A percentile compares a stretch with the other conserved stretches of the same genome.
These are phyloP conservation scores for Breynia disticha DNA, from an alignment of 441 rosid genomes.

Conservation along the genomic window DNA sequence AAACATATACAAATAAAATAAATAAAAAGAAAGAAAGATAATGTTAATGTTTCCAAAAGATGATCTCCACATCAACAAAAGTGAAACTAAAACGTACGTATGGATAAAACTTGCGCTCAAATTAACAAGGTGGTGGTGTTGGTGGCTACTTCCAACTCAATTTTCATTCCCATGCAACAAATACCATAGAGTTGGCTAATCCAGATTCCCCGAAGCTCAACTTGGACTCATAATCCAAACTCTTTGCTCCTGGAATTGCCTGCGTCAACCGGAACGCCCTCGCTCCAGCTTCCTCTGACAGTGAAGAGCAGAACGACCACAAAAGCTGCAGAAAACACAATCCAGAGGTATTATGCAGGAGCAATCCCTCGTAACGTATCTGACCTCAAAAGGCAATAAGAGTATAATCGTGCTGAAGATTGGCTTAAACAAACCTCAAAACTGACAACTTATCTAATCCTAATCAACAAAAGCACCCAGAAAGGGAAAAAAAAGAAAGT, in stretches of 20 bases:
- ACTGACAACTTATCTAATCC: no score
- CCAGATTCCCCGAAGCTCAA: slow-evolving; percentile 69
- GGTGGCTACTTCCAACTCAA: background rate
- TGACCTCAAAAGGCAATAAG: no score
- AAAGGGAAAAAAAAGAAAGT: no score
- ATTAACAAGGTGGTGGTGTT: no score
- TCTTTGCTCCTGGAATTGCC: slow-evolving; percentile 78
- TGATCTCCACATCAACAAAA: background rate
- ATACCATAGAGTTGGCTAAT: slow-evolving; percentile 79
- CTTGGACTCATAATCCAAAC: slow-evolving; percentile 50
- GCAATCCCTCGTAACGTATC: no score
- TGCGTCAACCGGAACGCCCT: slow-evolving; percentile 62
- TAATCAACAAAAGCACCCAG: no score
- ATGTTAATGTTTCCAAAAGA: no score
- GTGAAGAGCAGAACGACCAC: slow-evolving; percentile 79
- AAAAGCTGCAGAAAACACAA: slow-evolving; percentile 44
- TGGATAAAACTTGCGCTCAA: background rate
- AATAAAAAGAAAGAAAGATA: background rate
- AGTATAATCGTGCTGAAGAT: no score
- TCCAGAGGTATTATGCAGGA: background rate
- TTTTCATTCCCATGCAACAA: slow-evolving; percentile 73
- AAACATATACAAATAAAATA: background rate
- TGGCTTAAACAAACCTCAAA: no score
- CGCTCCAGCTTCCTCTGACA: slow-evolving; percentile 47
- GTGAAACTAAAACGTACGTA: background rate